Base-by-base conservation (phyloP, 2,329 filamentous ascomycete species). In the Didymella keratinophila region DNA sequence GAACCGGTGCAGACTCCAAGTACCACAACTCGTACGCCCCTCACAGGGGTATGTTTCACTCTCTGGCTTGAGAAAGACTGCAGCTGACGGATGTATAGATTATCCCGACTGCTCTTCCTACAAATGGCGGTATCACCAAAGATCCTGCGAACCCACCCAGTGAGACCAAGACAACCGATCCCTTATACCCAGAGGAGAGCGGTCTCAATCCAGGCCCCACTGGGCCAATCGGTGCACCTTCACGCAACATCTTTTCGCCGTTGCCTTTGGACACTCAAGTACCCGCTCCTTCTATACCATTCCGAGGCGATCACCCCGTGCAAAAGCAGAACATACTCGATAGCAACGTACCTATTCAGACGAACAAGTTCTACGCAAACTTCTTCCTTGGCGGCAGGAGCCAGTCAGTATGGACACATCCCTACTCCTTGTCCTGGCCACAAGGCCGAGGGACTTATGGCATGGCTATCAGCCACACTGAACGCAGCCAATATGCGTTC, bases 381-480 rank as follows among this genome's bases (percentile, higher is more conserved):
- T 87, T 96, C 69, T 92, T 92, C 75, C 82, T 97, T 0, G 90
- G 88, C 4, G 83, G 81, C 44, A 92, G 96, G 74, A 84, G 80
- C 3, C 83, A 83, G 5, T 83, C 88, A 0, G 84, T 87, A 0
- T 97, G 89, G 78, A 89, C 90, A 0, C 89, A 93, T 70, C 94
- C 81, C 5, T 83, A 82, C 63, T 78, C 78, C 1, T 63, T 84
- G 2, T 56, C 68, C 1, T 82, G 80, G 80, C 68, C 74, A 1
- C 79, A 79, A 45, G 80, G 82, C 73, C 62, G 77, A 83, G 82
- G 87, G 4, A 92, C 89, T 72, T 96, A 87, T 83, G 94, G 94
- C 32, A 83, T 98, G 77, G 81, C 87, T 0, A 83, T 96, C 51
- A 89, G 89, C 11, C 93, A 97, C 70, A 83, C 89, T 4, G 89